Conservation (phyloP, 1,139 yeast species). For the Kazachstania sp. region DNA sequence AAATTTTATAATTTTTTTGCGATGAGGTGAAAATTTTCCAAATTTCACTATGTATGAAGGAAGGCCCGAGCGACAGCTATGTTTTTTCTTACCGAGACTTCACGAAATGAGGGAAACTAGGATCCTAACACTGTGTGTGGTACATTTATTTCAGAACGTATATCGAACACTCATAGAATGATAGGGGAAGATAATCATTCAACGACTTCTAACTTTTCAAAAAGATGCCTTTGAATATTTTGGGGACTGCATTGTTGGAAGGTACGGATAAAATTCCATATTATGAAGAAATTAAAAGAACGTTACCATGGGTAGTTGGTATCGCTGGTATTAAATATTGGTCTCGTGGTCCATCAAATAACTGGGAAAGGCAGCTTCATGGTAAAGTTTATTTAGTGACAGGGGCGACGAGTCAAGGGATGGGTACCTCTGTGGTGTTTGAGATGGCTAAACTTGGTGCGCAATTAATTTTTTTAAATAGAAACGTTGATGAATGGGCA, state of each 20-base stretch:
- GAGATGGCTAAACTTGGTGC: conserved; percentile 81
- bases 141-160: too few species aligned
- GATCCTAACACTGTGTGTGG: too few species aligned
- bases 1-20: not conserved
- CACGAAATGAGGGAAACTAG: too few species aligned
- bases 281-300: conserved; percentile 47
- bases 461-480: conserved; percentile 66
- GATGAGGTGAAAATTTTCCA: conserved; percentile 2
- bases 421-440: conserved; percentile 68
- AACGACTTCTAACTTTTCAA: too few species aligned
- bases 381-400: conserved; percentile 79
- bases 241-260: conserved; percentile 55
- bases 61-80: too few species aligned
- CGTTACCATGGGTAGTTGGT: conserved; percentile 45
- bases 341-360: conserved; percentile 68
- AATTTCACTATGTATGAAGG: not conserved
- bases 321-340: conserved; percentile 54
- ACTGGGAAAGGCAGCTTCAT: conserved; percentile 88
- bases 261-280: conserved; percentile 74
- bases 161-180: too few species aligned
- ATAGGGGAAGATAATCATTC: too few species aligned
- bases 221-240: conserved; percentile 77
- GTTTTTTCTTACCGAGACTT: too few species aligned
- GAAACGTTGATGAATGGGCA: conserved; percentile 67
- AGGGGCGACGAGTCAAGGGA: conserved; percentile 81